Conservation (phyloP, 208 protist species). For the Crithidia thermophila region DNA sequence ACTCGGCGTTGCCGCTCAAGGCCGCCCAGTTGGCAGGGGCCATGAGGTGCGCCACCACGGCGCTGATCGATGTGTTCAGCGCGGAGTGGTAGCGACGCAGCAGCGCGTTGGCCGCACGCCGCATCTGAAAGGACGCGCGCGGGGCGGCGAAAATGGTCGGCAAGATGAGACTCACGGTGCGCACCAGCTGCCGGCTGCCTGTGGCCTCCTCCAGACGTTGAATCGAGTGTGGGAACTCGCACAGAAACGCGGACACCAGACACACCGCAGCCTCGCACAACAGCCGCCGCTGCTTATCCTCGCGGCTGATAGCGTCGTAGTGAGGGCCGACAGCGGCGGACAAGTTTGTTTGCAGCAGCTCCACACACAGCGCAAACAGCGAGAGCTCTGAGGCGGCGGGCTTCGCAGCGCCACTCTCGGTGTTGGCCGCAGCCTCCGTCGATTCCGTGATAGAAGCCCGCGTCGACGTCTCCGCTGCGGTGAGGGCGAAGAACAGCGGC, state of each 20-base stretch:
- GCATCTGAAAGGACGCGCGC: slow-evolving; percentile 23
- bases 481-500: slow-evolving; percentile 20
- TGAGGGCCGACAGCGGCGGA: background rate
- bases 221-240: slow-evolving; percentile 27
- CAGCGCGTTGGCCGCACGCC: slow-evolving; percentile 10
- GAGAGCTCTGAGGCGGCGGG: background rate
- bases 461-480: background rate
- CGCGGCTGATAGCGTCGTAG: background rate
- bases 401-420: background rate
- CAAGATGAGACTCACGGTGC: slow-evolving; percentile 6
- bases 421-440: background rate
- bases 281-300: slow-evolving; percentile 9
- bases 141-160: slow-evolving; percentile 9
- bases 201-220: slow-evolving; percentile 20
- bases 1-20: slow-evolving; percentile 5
- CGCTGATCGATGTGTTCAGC: slow-evolving; percentile 8
- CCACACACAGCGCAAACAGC: slow-evolving; percentile 22
- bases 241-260: slow-evolving; percentile 32
- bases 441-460: background rate
- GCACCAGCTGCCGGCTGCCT: slow-evolving; percentile 7
- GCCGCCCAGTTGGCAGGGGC: slow-evolving; percentile 9
- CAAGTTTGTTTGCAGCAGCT: slow-evolving; percentile 15
- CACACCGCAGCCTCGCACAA: slow-evolving; percentile 23
- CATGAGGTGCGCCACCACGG: slow-evolving; percentile 18
- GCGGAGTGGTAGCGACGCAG: slow-evolving; percentile 34